Evolutionary conservation across 306 rosid genomes (phyloP), one percentile per base, ranked within the genome.

Genomic region (Corylus avellana): DNA sequence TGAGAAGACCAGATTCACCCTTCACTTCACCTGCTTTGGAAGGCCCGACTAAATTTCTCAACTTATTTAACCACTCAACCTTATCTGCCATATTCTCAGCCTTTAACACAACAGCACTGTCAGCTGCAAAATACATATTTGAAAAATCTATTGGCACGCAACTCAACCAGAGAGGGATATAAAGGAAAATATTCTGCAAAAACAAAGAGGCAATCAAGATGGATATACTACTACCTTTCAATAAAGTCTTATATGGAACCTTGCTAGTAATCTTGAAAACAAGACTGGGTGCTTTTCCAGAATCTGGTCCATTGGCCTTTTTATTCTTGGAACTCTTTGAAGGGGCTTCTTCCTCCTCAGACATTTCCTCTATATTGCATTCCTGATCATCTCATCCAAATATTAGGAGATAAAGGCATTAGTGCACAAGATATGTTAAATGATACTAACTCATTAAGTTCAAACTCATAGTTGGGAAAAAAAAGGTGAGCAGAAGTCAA

Each of bases 71-170:
- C 98, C 98, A 92, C 84, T 91, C 98, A 79, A 78, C 79, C 89
- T 92, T 94, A 84, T 94, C 97, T 8, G 91, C 72, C 69, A 76
- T 67, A 62, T 90, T 94, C 88, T 94, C 98, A 18, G 98, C 97
- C 84, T 94, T 94, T 88, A 94, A 85, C 63, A 92, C 42, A 85
- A 94, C 92, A 11, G 90, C 82, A 75, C 97, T 90, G 56, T 94
- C 97, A 39, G 93, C 98, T 94, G 91, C 85, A 86, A 80, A 82
- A 81, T 55, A 62, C 35, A 84, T 66, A 56, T 3, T 3, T 42
- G 46, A 42, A 42, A 7, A 42, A 42, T 42, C 1, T 42, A 42
- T 42, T 42, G 46, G 46, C 46, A 42, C 7, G 7, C 46, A 42
- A 42, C 46, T 42, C 46, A 42, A 42, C 46, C 46, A 42, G 46